Conservation (phyloP, 2,329 filamentous ascomycete species). For the Phialocephala subalpina region DNA sequence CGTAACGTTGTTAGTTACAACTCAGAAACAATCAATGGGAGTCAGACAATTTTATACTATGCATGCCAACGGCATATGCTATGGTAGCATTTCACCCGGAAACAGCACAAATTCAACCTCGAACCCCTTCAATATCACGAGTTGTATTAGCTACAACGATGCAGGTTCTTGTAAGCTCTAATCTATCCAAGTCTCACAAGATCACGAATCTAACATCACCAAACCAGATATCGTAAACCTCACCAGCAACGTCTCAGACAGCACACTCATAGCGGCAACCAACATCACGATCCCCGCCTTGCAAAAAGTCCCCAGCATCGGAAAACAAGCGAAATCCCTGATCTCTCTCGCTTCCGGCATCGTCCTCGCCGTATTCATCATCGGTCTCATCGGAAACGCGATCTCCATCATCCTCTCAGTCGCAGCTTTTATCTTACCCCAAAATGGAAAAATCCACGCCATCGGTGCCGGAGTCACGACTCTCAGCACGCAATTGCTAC, state of each 20-base stretch:
- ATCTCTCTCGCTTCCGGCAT: conserved; percentile 1
- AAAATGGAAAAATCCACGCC: conserved; percentile 8
- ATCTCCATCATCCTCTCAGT: conserved; percentile 18
- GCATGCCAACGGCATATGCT: conserved; percentile 17
- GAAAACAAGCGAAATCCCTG: conserved; percentile 13
- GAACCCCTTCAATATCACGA: conserved; percentile 16
- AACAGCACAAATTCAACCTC: conserved; percentile 10
- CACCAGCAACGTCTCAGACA: conserved; percentile 16
- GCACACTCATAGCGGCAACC: conserved; percentile 13
- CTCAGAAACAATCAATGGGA: conserved; percentile 13
- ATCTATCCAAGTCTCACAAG: background rate
- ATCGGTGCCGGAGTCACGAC: conserved; percentile 18
- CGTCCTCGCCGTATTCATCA: conserved; percentile 18
- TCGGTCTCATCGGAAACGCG: conserved; percentile 19
- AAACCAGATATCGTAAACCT: conserved; percentile 14
- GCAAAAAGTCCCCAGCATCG: conserved; percentile 17
- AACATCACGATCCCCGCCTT: conserved; percentile 20
- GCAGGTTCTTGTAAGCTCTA: conserved; percentile 19
- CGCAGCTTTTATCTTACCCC: conserved; percentile 13
- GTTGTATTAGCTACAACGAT: conserved; percentile 21
- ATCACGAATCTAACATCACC: background rate
- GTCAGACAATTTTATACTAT: conserved; percentile 17
- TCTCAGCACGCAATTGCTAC: conserved; percentile 20
- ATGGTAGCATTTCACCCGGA: conserved; percentile 10
- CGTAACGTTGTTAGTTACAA: conserved; percentile 1